Conservation (phyloP, 1,284 basidiomycete species). For the Rhodotorula sp. region DNA sequence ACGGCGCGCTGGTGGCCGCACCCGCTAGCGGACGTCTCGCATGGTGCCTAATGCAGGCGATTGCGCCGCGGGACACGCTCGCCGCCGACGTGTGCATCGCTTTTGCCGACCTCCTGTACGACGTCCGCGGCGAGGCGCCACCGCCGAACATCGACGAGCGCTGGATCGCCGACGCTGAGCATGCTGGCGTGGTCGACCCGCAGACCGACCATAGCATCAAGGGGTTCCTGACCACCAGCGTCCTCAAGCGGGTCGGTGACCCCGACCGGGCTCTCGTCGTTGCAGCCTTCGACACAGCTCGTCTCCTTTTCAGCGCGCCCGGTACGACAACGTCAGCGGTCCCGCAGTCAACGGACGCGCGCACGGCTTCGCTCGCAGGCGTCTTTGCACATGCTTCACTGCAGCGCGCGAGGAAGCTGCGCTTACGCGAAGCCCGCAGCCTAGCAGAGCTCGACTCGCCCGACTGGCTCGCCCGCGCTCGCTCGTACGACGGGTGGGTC, state of each 20-base stretch:
- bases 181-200: not conserved
- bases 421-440: conserved; percentile 42
- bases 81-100: conserved; percentile 13
- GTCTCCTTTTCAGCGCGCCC: conserved; percentile 13
- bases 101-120: conserved; percentile 31
- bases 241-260: conserved; percentile 10
- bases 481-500: conserved; percentile 67
- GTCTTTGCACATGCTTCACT: conserved; percentile 15
- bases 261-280: conserved; percentile 9
- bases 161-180: not conserved
- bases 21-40: conserved; percentile 1
- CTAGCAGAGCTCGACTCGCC: conserved; percentile 55
- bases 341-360: not conserved
- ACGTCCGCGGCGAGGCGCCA: conserved; percentile 13
- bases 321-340: not conserved
- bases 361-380: not conserved
- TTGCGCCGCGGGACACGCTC: not conserved
- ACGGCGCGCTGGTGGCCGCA: not conserved
- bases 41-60: conserved; percentile 30
- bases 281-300: conserved; percentile 26
- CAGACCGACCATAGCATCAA: conserved; percentile 22
- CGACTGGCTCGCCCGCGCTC: conserved; percentile 40
- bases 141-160: conserved; percentile 17
- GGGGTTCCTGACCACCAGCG: conserved; percentile 9
- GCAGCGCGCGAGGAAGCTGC: conserved; percentile 7